Evolutionary conservation across 2,329 filamentous ascomycete genomes (phyloP), one percentile per base, ranked within the genome.

Genomic region (Scedosporium aurantiacum): DNA sequence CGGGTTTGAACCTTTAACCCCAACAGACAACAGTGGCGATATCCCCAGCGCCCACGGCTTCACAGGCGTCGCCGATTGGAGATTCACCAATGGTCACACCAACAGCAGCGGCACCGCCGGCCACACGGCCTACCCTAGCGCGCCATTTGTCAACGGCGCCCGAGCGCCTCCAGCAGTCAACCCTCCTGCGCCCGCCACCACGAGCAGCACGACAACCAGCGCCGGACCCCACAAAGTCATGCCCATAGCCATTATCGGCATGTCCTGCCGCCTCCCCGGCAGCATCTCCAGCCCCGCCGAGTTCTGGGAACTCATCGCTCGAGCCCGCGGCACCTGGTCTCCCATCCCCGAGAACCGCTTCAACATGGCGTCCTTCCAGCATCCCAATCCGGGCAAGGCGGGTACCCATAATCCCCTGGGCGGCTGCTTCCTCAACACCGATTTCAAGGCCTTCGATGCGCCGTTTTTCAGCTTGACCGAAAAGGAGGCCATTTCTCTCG

Each of bases 401-500:
- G 76, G 76, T 5, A 69, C 70, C 57, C 70, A 72, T 63, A 78
- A 75, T 58, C 67, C 71, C 1, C 66, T 64, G 23, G 69, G 71
- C 3, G 72, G 71, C 7, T 75, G 76, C 65, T 79, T 79, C 58
- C 69, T 82, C 63, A 73, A 76, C 55, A 72, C 73, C 21, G 78
- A 82, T 61, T 69, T 78, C 27, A 70, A 73, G 6, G 70, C 71
- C 2, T 82, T 82, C 61, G 79, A 82, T 58, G 79, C 79, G 0
- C 76, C 77, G 0, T 82, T 82, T 66, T 82, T 82, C 66, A 75
- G 75, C 54, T 69, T 81, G n/a, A 79, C 78, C 0, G 73, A 76
- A 63, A 76, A 78, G 63, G 78, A 82, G 67, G 79, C 76, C 28
- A 72, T 72, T 57, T 77, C 78, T 4, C 16, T 63, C 68, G 80